Percentiles rank a stretch among this genome's conserved stretches.
Evolutionary conservation across 169 alveolate species (phyloP).

Genomic region (Babesia divergens): DNA sequence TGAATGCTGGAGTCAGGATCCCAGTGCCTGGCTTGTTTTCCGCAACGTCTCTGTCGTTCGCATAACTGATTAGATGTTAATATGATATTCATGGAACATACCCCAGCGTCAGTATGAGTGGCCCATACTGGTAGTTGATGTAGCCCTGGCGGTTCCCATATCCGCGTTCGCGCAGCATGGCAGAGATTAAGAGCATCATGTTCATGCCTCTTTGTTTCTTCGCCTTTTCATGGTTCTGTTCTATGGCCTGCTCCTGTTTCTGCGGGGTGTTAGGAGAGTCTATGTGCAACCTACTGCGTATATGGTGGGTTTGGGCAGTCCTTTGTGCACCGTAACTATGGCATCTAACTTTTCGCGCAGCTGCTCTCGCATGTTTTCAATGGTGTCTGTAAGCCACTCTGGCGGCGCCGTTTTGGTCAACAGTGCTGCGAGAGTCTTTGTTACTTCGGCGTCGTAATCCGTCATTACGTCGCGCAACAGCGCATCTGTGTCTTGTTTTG

Average conservation of each 20-base stretch:
- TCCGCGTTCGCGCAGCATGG: constrained; percentile 68
- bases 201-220: constrained; percentile 30
- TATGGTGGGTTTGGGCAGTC: constrained; percentile 5
- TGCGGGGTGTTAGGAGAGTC: background rate
- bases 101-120: constrained; percentile 67
- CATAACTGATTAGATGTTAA: background rate
- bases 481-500: constrained; percentile 19
- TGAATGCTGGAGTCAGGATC: constrained; percentile 59
- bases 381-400: background rate
- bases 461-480: constrained; percentile 1
- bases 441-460: background rate
- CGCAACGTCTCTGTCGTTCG: constrained; percentile 64
- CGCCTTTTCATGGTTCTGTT: constrained; percentile 2
- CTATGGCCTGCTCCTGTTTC: constrained; percentile 13
- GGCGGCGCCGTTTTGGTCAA: constrained; percentile 5
- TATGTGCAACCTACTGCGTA: background rate
- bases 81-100: background rate
- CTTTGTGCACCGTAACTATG: constrained; percentile 30
- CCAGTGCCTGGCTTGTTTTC: constrained; percentile 70
- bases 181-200: constrained; percentile 28
- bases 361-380: background rate
- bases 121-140: constrained; percentile 64
- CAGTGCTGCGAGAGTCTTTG: background rate
- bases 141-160: constrained; percentile 70
- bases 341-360: constrained; percentile 8